Conservation (phyloP, 768 basidiomycete species). For the Mrakia gelida region DNA sequence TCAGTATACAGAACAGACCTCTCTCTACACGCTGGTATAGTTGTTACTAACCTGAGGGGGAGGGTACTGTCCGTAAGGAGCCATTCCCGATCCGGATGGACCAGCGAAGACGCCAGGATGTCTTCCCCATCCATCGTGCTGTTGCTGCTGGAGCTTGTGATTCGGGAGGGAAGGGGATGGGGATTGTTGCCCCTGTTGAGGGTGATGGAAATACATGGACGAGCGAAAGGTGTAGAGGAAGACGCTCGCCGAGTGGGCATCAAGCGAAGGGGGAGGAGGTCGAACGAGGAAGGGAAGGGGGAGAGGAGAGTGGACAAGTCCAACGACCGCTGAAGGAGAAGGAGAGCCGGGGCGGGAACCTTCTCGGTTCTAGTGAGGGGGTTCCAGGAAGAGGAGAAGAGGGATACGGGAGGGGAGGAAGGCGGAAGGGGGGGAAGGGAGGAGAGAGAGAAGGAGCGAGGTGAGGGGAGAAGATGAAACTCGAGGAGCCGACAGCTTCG, state of each 20-base stretch:
- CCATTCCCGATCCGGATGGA: conserved; percentile 18
- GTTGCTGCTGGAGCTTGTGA: conserved; percentile 30
- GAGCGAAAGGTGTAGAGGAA: background rate
- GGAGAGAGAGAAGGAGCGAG: too few relatives aligned
- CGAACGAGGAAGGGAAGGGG: background rate
- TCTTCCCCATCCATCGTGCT: conserved; percentile 31
- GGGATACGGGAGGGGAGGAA: background rate
- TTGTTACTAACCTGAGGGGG: conserved; percentile 26
- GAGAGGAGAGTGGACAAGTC: background rate
- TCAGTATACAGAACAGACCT: background rate
- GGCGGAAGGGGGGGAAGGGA: conserved; percentile 1
- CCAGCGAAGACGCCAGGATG: conserved; percentile 29
- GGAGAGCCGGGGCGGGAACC: background rate
- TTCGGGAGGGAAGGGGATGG: conserved; percentile 25
- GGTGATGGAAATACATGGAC: conserved; percentile 28
- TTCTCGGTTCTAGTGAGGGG: background rate
- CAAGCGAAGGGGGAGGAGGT: conserved; percentile 5
- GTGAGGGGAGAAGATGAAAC: background rate
- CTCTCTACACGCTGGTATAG: background rate
- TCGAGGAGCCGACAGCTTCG: too few relatives aligned
- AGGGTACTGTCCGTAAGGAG: conserved; percentile 26
- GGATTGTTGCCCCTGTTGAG: conserved; percentile 15
- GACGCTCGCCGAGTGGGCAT: background rate
- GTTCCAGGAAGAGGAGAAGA: background rate
- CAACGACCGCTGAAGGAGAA: background rate